phyloP scores from a whole-genome alignment of 2,329 filamentous ascomycete species.

The Fusarium azukiicola region DNA sequence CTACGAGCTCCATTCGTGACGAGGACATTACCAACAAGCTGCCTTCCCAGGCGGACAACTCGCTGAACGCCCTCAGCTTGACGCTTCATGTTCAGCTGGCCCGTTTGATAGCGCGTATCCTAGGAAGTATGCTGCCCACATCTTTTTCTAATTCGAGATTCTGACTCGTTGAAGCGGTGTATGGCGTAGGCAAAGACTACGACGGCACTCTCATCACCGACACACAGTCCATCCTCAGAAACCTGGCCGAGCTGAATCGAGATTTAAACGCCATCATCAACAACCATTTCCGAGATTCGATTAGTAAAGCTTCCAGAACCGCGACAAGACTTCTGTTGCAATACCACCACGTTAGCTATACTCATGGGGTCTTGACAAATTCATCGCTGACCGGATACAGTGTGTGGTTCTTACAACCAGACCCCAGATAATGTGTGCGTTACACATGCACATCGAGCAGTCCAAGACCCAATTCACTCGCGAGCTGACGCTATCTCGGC shows the following conservation, averaged over 20 bases:
- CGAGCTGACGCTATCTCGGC: slow-evolving; percentile 47
- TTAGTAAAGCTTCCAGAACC: slow-evolving; percentile 54
- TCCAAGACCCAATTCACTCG: slow-evolving; percentile 44
- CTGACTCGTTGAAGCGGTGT: slow-evolving; percentile 43
- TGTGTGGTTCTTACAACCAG: slow-evolving; percentile 57
- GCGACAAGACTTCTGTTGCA: slow-evolving; percentile 52
- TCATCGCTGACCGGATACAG: slow-evolving; percentile 22
- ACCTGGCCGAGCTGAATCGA: slow-evolving; percentile 52
- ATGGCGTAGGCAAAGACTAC: slow-evolving; percentile 55
- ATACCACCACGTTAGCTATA: slow-evolving; percentile 50
- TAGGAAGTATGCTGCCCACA: slow-evolving; percentile 38
- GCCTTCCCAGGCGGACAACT: slow-evolving; percentile 54
- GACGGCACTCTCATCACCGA: slow-evolving; percentile 54
- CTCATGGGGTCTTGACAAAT: rapidly evolving
- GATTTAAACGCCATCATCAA: slow-evolving; percentile 53
- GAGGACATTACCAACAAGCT: slow-evolving; percentile 57
- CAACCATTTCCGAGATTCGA: slow-evolving; percentile 55
- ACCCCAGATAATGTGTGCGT: slow-evolving; percentile 58
- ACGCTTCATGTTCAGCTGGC: slow-evolving; percentile 54
- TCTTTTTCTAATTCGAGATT: rapidly evolving
- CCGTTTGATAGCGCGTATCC: slow-evolving; percentile 49
- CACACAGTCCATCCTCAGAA: slow-evolving; percentile 54
- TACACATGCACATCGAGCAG: slow-evolving; percentile 58
- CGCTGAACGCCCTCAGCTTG: slow-evolving; percentile 51
- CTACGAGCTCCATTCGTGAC: slow-evolving; percentile 54